Percentiles rank a stretch among this genome's conserved stretches.
phyloP scores from a whole-genome alignment of 257 asterid species.

The Solanum chiquidenum region DNA sequence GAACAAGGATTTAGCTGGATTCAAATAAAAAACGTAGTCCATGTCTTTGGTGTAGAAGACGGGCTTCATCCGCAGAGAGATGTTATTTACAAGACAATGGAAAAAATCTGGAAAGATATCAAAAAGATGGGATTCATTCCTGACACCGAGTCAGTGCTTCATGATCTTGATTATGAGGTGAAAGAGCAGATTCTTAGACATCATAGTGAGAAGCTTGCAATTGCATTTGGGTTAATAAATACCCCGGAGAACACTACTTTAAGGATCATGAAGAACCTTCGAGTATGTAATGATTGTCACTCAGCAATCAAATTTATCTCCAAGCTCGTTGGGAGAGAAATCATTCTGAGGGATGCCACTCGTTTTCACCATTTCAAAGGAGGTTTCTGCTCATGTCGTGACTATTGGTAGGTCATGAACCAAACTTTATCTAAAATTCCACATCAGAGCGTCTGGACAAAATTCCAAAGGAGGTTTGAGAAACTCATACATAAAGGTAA shows the following conservation, averaged over 20 bases:
- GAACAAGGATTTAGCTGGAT: constrained; percentile 92
- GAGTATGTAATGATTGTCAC: constrained; percentile 88
- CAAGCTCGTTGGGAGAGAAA: constrained; percentile 48
- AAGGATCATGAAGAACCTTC: constrained; percentile 85
- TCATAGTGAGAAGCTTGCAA: constrained; percentile 91
- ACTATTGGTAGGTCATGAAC: background rate
- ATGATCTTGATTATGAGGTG: constrained; percentile 69
- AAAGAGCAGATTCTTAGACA: constrained; percentile 71
- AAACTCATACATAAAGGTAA: background rate
- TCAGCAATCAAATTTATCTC: constrained; percentile 70
- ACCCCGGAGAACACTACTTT: constrained; percentile 59
- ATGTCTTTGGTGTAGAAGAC: constrained; percentile 78
- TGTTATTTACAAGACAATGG: constrained; percentile 36
- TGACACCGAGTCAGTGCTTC: constrained; percentile 59
- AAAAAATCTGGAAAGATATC: constrained; percentile 63
- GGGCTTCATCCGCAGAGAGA: constrained; percentile 65
- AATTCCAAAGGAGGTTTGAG: background rate
- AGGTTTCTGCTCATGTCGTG: constrained; percentile 58
- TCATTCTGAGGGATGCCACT: constrained; percentile 63
- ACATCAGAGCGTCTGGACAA: background rate
- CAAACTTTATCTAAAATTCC: background rate
- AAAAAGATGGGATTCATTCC: constrained; percentile 78
- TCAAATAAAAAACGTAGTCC: constrained; percentile 54
- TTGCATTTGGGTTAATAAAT: constrained; percentile 59
- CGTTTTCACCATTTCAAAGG: constrained; percentile 80